Percentiles rank a stretch among this genome's conserved stretches.
phyloP scores from a whole-genome alignment of 2,329 filamentous ascomycete species.

The Thelonectria blattea region DNA sequence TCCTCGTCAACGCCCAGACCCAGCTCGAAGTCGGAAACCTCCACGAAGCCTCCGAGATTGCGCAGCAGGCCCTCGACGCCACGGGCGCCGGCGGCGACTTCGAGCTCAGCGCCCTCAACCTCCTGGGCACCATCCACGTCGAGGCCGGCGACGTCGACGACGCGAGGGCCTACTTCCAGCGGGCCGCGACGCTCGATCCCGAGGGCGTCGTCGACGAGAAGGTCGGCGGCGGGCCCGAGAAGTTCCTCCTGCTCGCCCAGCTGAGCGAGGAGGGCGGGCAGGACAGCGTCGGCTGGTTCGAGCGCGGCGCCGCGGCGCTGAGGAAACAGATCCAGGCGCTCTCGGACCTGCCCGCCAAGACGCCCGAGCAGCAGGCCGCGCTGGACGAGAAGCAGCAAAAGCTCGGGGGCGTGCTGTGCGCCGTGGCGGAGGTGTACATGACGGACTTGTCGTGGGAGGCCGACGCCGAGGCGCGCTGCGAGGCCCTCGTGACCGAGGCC shows the following conservation, averaged over 20 bases:
- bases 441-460: conserved; percentile 93
- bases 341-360: conserved; percentile 52
- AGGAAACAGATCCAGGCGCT: conserved; percentile 72
- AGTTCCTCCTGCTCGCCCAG: conserved; percentile 94
- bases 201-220: conserved; percentile 74
- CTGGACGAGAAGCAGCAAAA: conserved; percentile 77
- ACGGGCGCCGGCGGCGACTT: conserved; percentile 54
- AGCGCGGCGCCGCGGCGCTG: conserved; percentile 74
- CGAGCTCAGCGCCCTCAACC: conserved; percentile 70
- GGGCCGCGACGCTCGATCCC: conserved; percentile 77
- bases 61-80: conserved; percentile 50
- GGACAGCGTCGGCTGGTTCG: conserved; percentile 71
- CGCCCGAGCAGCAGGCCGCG: conserved; percentile 47
- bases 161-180: conserved; percentile 74
- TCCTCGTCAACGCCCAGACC: conserved; percentile 49
- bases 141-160: conserved; percentile 82
- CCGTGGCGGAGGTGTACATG: conserved; percentile 97
- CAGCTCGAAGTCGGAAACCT: conserved; percentile 51
- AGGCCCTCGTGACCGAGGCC: conserved; percentile 88
- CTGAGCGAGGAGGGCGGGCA: conserved; percentile 74
- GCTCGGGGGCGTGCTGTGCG: conserved; percentile 89
- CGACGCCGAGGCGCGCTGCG: conserved; percentile 88
- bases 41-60: conserved; percentile 49
- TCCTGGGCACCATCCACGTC: conserved; percentile 82
- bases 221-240: conserved; percentile 84